Conservation (phyloP, 768 basidiomycete species). For the Cystofilobasidium capitatum region DNA sequence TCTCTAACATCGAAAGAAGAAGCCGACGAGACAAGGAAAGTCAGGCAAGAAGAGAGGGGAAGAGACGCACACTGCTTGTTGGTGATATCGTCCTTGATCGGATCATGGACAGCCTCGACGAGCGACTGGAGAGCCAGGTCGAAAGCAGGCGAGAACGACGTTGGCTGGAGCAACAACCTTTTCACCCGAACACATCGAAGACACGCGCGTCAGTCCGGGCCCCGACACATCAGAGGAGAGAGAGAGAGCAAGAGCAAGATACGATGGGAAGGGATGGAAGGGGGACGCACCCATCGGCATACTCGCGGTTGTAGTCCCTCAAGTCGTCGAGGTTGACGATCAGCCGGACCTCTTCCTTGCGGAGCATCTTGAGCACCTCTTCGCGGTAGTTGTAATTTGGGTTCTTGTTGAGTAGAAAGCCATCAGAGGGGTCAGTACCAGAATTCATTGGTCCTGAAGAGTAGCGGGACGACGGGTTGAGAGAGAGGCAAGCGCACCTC, state of each 20-base stretch:
- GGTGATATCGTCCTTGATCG: conserved; percentile 68
- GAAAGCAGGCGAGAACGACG: conserved; percentile 76
- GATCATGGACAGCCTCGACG: conserved; percentile 58
- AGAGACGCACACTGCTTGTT: conserved; percentile 52
- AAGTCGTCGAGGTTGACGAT: conserved; percentile 93
- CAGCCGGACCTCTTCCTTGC: conserved; percentile 71
- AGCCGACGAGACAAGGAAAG: background rate
- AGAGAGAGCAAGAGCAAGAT: background rate
- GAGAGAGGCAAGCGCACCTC: conserved; percentile 33
- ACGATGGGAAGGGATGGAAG: background rate
- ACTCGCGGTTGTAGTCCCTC: conserved; percentile 81
- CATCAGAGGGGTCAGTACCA: background rate
- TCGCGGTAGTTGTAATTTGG: conserved; percentile 62
- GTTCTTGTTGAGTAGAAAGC: conserved; percentile 40
- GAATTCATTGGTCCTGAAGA: background rate
- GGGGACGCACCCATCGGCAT: conserved; percentile 51
- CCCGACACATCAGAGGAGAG: background rate
- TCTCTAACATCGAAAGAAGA: background rate
- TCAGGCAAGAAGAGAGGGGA: background rate
- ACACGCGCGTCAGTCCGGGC: background rate
- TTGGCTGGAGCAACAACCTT: conserved; percentile 78
- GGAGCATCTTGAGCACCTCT: conserved; percentile 71
- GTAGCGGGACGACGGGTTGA: background rate
- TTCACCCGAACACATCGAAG: background rate
- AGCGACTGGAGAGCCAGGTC: conserved; percentile 70